These are phyloP conservation scores for Xylaria sp. DNA, from an alignment of 2,329 filamentous ascomycete species.

Conservation along the genomic window DNA sequence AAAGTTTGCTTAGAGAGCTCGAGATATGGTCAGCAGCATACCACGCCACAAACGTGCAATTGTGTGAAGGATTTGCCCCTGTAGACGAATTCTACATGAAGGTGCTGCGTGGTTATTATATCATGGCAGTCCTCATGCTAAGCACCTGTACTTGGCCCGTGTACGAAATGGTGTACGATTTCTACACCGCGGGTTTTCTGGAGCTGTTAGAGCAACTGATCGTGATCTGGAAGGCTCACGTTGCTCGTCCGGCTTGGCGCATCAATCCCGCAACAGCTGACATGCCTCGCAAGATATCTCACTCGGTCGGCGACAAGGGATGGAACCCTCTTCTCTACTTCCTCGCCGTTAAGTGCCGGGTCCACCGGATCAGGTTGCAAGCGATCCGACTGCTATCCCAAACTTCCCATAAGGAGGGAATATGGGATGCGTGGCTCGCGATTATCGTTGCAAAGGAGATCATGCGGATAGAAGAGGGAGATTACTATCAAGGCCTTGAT, in stretches of 20 bases:
- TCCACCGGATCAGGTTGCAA: constrained; percentile 54
- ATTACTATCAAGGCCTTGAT: constrained; percentile 21
- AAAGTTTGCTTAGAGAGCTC: constrained; percentile 34
- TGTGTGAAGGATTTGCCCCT: constrained; percentile 34
- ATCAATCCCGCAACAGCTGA: constrained; percentile 14
- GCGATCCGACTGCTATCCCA: constrained; percentile 37
- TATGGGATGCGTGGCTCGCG: constrained; percentile 34
- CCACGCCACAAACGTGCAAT: constrained; percentile 39
- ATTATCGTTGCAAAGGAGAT: constrained; percentile 28
- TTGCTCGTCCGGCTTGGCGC: constrained; percentile 27
- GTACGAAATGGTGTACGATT: constrained; percentile 54
- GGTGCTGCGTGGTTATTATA: constrained; percentile 54
- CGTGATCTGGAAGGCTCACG: constrained; percentile 30
- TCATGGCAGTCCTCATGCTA: constrained; percentile 57
- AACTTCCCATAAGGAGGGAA: constrained; percentile 36
- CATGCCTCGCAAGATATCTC: constrained; percentile 46
- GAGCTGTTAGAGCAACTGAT: constrained; percentile 38
- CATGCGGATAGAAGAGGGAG: constrained; percentile 35
- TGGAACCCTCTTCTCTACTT: constrained; percentile 60
- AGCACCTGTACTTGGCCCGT: constrained; percentile 48
- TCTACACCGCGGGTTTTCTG: constrained; percentile 49
- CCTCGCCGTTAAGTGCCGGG: constrained; percentile 59
- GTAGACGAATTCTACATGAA: constrained; percentile 41
- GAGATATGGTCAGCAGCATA: constrained; percentile 43
- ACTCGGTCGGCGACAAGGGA: constrained; percentile 55